These are phyloP conservation scores for Leccinellum rugosiceps DNA, from an alignment of 768 basidiomycete genomes.

Conservation along the genomic window DNA sequence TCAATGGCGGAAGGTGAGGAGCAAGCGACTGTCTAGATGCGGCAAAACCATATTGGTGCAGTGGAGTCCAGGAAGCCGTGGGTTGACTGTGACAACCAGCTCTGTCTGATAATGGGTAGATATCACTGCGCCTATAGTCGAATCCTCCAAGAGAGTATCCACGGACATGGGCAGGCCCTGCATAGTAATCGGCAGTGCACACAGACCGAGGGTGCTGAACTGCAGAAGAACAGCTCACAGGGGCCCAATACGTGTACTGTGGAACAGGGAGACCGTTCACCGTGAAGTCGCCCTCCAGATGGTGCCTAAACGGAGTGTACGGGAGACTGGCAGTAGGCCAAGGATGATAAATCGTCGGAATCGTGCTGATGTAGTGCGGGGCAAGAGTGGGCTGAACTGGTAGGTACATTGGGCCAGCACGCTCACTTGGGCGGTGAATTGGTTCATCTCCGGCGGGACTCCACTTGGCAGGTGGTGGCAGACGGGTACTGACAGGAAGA, in stretches of 20 bases:
- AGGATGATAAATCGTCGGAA: conserved; percentile 30
- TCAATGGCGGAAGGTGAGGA: conserved; percentile 39
- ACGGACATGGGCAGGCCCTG: conserved; percentile 48
- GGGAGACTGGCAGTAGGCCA: conserved; percentile 18
- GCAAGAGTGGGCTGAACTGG: conserved; percentile 56
- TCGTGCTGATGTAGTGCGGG: conserved; percentile 33
- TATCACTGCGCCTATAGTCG: conserved; percentile 49
- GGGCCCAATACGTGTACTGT: conserved; percentile 24
- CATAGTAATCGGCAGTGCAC: conserved; percentile 48
- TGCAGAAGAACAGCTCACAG: conserved; percentile 36
- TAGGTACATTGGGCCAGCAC: conserved; percentile 56
- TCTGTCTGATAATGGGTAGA: conserved; percentile 43
- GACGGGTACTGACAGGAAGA: conserved; percentile 26
- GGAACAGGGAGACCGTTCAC: conserved; percentile 8
- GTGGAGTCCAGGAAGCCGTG: conserved; percentile 43
- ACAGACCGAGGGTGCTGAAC: conserved; percentile 54
- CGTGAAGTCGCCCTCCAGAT: conserved; percentile 13
- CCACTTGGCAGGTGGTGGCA: conserved; percentile 80
- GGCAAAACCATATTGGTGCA: conserved; percentile 40
- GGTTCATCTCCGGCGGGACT: conserved; percentile 80
- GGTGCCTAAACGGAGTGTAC: conserved; percentile 23
- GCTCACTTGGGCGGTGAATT: conserved; percentile 52
- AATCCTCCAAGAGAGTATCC: conserved; percentile 60
- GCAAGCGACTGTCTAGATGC: conserved; percentile 42
- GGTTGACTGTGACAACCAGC: conserved; percentile 35